Percentiles rank a stretch among this genome's conserved stretches.
Conservation (phyloP, 2,329 filamentous ascomycete genomes). For the Aphanocladium album region DNA sequence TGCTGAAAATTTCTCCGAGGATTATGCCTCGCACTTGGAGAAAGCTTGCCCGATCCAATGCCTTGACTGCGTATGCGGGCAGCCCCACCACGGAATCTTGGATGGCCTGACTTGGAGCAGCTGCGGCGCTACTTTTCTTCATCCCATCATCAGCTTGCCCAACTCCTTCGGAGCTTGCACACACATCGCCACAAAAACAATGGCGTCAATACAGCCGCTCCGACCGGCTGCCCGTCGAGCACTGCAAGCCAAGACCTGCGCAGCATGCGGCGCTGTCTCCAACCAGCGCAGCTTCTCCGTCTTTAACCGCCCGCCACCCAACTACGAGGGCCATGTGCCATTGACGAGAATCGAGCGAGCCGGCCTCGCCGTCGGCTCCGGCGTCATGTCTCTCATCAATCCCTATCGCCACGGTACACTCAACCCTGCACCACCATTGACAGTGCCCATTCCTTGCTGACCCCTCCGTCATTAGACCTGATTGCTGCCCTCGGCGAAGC, state of each 20-base stretch:
- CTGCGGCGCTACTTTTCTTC: neutral
- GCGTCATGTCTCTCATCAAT: slow-evolving; percentile 61
- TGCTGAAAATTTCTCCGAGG: too few species aligned
- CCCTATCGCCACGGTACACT: slow-evolving; percentile 69
- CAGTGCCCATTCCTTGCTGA: neutral
- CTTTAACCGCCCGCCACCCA: slow-evolving; percentile 76
- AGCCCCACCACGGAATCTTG: neutral
- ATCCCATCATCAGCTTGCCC: neutral
- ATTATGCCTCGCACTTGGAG: too few species aligned
- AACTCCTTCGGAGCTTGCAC: too few species aligned
- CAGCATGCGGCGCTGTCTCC: slow-evolving; percentile 19
- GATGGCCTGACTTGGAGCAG: slow-evolving; percentile 1
- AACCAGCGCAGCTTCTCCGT: slow-evolving; percentile 60
- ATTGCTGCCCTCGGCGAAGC: slow-evolving; percentile 93
- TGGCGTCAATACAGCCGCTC: slow-evolving; percentile 4
- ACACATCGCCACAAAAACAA: neutral
- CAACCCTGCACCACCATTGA: neutral
- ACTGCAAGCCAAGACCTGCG: slow-evolving; percentile 20
- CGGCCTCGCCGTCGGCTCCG: slow-evolving; percentile 62
- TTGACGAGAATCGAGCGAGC: slow-evolving; percentile 73
- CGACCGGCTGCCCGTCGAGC: neutral
- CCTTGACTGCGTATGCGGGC: neutral
- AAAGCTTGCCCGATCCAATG: too few species aligned
- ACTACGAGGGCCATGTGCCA: slow-evolving; percentile 89
- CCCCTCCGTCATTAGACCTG: slow-evolving; percentile 57